Evolutionary conservation across 1,284 basidiomycete species (phyloP), one percentile per base, ranked within the genome.

Genomic region (Ceratobasidium sp.): DNA sequence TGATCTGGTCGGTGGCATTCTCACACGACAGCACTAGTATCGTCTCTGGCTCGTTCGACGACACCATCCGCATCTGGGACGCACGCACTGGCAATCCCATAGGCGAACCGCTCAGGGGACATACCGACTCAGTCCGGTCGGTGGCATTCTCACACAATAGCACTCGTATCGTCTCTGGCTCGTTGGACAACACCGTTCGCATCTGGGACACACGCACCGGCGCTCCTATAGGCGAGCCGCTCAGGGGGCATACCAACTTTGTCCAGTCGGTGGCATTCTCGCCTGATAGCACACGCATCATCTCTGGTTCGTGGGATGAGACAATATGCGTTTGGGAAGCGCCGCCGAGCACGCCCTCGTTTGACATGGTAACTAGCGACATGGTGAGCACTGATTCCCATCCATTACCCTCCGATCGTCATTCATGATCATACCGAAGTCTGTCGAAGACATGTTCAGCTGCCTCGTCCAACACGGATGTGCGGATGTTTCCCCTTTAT

Each of bases 111-210:
- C 78, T 84, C 57, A 81, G 80, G 75, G 80, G 80, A 6, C 83
- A 84, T 77, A 81, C 80, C 71, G 82, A 83, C 75, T 80, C 79
- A 63, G 83, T 84, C 73, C 83, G 83, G 75, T 81, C 79, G 2
- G 83, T 84, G 69, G 77, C 77, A 21, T 84, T 84, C 76, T 79
- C 81, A 16, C 82, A 82, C 16, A 83, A 84, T 70, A 82, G 83
- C 16, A 79, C 81, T 62, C 74, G 21, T 16, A 76, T 84, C 21
- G 79, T 83, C 26, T 79, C 78, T 4, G 83, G 82, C 1, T 78
- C 76, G 23, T 75, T 82, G n/a, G 83, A 84, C 75, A 82, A 81
- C 6, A 38, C 6, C 35, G 35, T 38, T 4, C 35, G 35, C 11
- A 11, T 38, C 6, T 38, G 35, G 35, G 35, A 38, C 35, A 11